These are phyloP conservation scores for Nicotiana otophora DNA, from an alignment of 257 asterid genomes.

Conservation along the genomic window DNA sequence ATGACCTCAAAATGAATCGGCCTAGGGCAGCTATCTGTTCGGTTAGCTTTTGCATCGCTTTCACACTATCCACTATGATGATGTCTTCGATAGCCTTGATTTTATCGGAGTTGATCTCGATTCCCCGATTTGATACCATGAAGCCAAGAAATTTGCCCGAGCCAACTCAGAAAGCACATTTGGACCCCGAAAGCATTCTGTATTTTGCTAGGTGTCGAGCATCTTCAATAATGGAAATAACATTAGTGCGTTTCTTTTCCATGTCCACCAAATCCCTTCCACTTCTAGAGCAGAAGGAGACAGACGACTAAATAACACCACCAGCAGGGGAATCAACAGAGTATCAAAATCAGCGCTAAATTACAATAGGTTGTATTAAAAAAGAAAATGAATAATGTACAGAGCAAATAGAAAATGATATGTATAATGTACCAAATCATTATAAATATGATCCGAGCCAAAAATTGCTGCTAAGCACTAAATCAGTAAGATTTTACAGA, in stretches of 20 bases:
- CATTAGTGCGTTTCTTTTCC: conserved; percentile 36
- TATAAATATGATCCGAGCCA: neutral
- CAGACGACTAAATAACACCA: neutral
- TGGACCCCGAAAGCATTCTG: neutral
- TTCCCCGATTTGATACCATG: no score
- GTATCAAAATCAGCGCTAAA: neutral
- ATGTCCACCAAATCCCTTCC: conserved; percentile 54
- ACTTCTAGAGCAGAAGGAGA: neutral
- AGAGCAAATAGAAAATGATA: no score
- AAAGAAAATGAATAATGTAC: no score
- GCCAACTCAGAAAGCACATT: no score
- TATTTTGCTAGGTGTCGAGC: conserved; percentile 15
- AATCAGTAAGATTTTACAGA: neutral
- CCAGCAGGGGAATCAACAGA: neutral
- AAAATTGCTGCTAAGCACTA: neutral
- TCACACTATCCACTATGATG: no score
- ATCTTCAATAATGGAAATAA: conserved; percentile 17
- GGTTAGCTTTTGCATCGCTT: no score
- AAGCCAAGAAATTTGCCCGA: no score
- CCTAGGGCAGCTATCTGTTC: no score
- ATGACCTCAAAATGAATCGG: no score
- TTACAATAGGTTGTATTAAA: neutral
- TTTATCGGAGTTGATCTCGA: no score
- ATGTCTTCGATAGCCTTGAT: no score
- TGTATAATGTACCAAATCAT: no score